phyloP scores from a whole-genome alignment of 1,284 basidiomycete genomes.

The Sanghuangporus baumii region DNA sequence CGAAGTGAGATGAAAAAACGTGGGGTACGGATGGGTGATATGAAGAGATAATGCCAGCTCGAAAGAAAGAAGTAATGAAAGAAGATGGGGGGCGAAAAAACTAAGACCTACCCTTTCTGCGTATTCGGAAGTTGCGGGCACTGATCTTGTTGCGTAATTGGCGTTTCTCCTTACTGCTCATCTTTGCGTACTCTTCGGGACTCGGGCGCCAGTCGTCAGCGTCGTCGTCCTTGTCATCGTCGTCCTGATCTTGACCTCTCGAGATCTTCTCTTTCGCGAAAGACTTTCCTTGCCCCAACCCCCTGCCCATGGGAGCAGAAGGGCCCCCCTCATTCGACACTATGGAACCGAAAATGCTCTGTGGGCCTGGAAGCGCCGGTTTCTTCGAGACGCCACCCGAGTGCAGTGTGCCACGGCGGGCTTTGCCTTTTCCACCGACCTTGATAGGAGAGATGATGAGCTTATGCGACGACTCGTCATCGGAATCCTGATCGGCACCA shows the following conservation, averaged over 20 bases:
- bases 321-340: constrained; percentile 7
- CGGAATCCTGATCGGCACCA: constrained; percentile 22
- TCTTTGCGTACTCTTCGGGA: constrained; percentile 93
- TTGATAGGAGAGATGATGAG: constrained; percentile 37
- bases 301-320: constrained; percentile 22
- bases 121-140: constrained; percentile 89
- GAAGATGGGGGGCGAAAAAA: background rate
- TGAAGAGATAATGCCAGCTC: background rate
- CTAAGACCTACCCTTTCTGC: constrained; percentile 73
- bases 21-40: background rate
- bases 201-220: constrained; percentile 76
- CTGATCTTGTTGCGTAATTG: constrained; percentile 97
- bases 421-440: constrained; percentile 56
- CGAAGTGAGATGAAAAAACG: background rate
- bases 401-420: constrained; percentile 63
- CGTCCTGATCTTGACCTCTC: constrained; percentile 26
- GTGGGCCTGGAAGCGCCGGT: constrained; percentile 22
- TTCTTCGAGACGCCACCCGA: constrained; percentile 70
- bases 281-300: background rate
- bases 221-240: constrained; percentile 36
- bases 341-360: constrained; percentile 33
- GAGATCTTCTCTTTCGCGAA: constrained; percentile 21
- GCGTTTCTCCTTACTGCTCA: constrained; percentile 93
- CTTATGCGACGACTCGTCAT: constrained; percentile 28
- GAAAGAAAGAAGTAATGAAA: background rate